Percentiles rank a stretch among this genome's conserved stretches.
These are phyloP conservation scores for Ephemerocybe angulata DNA, from an alignment of 768 basidiomycete genomes.

Conservation along the genomic window DNA sequence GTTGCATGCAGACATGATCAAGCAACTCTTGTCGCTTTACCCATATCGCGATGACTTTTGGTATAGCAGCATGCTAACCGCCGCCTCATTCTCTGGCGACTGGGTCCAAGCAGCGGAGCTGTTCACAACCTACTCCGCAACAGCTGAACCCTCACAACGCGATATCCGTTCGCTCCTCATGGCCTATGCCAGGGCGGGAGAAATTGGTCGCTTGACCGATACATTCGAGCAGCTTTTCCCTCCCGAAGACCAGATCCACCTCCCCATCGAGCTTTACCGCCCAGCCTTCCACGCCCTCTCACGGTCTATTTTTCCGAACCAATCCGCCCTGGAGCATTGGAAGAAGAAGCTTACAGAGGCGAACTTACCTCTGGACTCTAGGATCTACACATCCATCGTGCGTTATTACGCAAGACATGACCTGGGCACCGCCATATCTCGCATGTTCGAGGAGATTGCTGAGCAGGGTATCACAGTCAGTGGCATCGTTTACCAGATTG, in stretches of 20 bases:
- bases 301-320: slow-evolving; percentile 39
- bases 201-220: background rate
- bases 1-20: background rate
- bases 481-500: slow-evolving; percentile 5
- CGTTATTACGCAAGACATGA: slow-evolving; percentile 6
- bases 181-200: background rate
- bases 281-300: background rate
- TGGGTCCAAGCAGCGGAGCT: background rate
- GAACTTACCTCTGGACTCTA: background rate
- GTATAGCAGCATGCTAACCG: background rate
- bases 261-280: background rate
- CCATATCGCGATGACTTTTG: background rate
- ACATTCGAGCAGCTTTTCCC: slow-evolving; percentile 56
- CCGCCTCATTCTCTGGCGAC: background rate
- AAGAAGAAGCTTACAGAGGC: slow-evolving; percentile 22
- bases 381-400: background rate
- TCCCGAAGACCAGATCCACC: slow-evolving; percentile 11
- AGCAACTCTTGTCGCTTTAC: background rate
- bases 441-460: background rate
- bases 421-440: background rate
- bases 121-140: background rate
- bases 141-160: background rate
- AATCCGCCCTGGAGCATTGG: slow-evolving; percentile 51
- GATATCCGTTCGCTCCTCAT: background rate
- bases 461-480: background rate